Conservation (phyloP, 345 rosid species). For the Rhodamnia rubescens region DNA sequence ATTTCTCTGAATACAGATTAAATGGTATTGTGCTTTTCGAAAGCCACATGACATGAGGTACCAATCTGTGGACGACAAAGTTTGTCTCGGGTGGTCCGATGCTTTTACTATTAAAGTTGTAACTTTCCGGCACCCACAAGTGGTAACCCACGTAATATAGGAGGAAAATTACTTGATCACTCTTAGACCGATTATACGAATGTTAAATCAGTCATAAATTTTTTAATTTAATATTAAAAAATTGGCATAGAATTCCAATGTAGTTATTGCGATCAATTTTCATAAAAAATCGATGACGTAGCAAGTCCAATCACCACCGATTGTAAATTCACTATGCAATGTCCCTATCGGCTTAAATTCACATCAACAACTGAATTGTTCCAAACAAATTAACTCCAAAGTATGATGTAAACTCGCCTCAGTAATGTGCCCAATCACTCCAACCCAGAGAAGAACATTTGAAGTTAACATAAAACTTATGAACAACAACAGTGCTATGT, state of each 20-base stretch:
- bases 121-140: background rate
- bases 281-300: fast-evolving
- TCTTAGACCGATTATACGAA: fast-evolving
- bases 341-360: background rate
- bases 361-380: background rate
- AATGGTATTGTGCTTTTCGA: background rate
- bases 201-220: background rate
- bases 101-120: background rate
- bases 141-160: background rate
- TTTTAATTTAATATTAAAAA: background rate
- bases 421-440: background rate
- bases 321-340: too few species aligned
- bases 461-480: background rate
- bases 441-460: too few species aligned
- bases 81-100: background rate
- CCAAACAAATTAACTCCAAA: background rate
- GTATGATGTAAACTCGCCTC: background rate
- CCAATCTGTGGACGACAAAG: background rate
- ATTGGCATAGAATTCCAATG: fast-evolving
- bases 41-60: background rate
- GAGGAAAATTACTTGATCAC: background rate
- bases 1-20: background rate
- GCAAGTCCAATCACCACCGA: background rate
- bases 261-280: background rate
- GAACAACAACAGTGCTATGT: background rate